Evolutionary conservation across 768 basidiomycete genomes (phyloP).

Genomic region (Lactarius quietus): DNA sequence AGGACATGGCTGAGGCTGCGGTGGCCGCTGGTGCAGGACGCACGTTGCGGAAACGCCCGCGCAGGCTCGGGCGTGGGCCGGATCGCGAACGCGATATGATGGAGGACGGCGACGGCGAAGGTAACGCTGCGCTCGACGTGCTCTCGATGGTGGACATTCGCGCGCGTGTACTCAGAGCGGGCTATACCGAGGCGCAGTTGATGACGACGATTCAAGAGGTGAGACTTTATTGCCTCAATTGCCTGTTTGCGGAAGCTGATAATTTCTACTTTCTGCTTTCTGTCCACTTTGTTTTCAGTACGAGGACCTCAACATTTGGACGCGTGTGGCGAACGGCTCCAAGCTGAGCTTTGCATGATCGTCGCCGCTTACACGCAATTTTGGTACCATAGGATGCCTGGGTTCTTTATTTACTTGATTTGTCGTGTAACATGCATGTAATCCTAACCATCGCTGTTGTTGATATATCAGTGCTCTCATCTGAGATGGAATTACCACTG

Average conservation of each 20-base stretch:
- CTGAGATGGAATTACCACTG: no score
- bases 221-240: constrained; percentile 39
- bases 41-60: constrained; percentile 51
- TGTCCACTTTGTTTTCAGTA: constrained; percentile 50
- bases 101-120: constrained; percentile 68
- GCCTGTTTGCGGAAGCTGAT: constrained; percentile 1
- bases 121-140: constrained; percentile 47
- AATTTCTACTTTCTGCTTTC: constrained; percentile 6
- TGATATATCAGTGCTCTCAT: no score
- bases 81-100: constrained; percentile 65
- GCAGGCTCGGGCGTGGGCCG: constrained; percentile 50
- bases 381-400: constrained; percentile 29
- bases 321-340: constrained; percentile 77
- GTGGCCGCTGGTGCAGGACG: constrained; percentile 36
- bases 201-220: constrained; percentile 83
- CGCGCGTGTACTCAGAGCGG: constrained; percentile 76
- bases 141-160: constrained; percentile 86
- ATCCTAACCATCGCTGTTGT: constrained; percentile 18
- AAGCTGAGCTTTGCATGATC: constrained; percentile 60
- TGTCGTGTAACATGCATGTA: constrained; percentile 13
- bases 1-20: constrained; percentile 62
- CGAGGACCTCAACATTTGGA: constrained; percentile 77
- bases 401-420: constrained; percentile 15
- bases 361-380: neutral
- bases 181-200: constrained; percentile 88